These are phyloP conservation scores for Saksenaea oblongispora DNA, from an alignment of 371 early-diverging fungal genomes.

Conservation along the genomic window DNA sequence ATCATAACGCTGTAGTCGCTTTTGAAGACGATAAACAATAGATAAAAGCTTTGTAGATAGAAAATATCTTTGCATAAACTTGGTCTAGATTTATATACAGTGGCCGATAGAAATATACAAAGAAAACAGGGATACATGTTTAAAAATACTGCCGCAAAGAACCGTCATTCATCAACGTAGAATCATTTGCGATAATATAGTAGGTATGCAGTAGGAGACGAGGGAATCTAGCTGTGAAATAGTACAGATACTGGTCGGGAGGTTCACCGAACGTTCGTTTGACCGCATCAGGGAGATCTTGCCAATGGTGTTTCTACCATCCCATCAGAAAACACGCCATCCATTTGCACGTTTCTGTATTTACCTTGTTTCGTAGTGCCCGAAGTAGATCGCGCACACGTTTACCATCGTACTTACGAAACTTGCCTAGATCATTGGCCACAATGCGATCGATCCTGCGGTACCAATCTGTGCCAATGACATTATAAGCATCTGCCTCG, in stretches of 20 bases:
- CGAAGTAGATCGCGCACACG: conserved; percentile 87
- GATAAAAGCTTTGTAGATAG: not conserved
- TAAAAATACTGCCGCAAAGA: conserved; percentile 70
- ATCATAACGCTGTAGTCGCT: conserved; percentile 44
- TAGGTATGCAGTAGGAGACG: conserved; percentile 79
- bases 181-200: conserved; percentile 60
- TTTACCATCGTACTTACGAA: conserved; percentile 88
- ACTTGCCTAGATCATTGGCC: conserved; percentile 83
- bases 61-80: not conserved
- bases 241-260: conserved; percentile 85
- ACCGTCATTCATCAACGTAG: conserved; percentile 57
- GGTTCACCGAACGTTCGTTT: conserved; percentile 81
- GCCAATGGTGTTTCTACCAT: conserved; percentile 90
- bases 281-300: conserved; percentile 82
- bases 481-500: conserved; percentile 62
- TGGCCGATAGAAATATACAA: not conserved
- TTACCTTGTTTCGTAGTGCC: conserved; percentile 91
- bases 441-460: conserved; percentile 78
- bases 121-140: conserved; percentile 4
- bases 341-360: too few species aligned
- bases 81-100: not conserved
- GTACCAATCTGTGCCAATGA: conserved; percentile 83
- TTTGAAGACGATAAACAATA: not conserved
- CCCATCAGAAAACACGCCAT: not conserved
- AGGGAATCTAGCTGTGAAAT: conserved; percentile 92